Conservation (phyloP, 2,329 filamentous ascomycete species). For the Ustilaginoidea virens region DNA sequence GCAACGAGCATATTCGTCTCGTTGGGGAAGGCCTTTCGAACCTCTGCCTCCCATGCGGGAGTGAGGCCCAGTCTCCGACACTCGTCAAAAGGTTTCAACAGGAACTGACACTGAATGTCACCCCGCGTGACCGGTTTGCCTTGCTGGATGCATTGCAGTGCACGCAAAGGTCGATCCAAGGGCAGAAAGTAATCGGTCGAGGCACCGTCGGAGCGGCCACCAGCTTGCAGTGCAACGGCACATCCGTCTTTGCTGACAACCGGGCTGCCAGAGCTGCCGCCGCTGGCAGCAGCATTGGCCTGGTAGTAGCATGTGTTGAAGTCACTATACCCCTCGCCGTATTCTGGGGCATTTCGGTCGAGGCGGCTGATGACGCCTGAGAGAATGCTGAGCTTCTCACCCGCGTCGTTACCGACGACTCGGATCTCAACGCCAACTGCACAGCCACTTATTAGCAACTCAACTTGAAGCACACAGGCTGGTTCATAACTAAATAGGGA, state of each 20-base stretch:
- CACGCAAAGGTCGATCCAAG: conserved; percentile 75
- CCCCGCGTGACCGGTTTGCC: conserved; percentile 67
- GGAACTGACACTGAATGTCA: conserved; percentile 95
- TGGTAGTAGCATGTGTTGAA: conserved; percentile 97
- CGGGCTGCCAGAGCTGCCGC: conserved; percentile 94
- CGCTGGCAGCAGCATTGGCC: conserved; percentile 89
- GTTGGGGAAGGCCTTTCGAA: conserved; percentile 71
- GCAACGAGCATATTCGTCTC: conserved; percentile 96
- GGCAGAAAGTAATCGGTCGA: conserved; percentile 97
- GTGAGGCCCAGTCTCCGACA: conserved; percentile 78
- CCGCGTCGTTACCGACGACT: conserved; percentile 95
- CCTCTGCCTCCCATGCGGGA: conserved; percentile 70
- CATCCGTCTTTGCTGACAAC: conserved; percentile 91
- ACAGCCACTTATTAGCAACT: conserved; percentile 7
- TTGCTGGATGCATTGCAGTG: conserved; percentile 70
- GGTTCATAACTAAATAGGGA: neutral
- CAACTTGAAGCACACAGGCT: neutral
- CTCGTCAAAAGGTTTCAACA: conserved; percentile 95
- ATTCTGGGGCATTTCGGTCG: conserved; percentile 93
- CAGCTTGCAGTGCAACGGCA: conserved; percentile 85
- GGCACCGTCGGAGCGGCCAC: conserved; percentile 83
- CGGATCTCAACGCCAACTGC: conserved; percentile 81
- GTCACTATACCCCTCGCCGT: conserved; percentile 94
- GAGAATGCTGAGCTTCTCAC: conserved; percentile 94
- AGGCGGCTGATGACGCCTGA: conserved; percentile 94